Base-by-base conservation (phyloP, 768 basidiomycete species). In the Tricholoma matsutake region DNA sequence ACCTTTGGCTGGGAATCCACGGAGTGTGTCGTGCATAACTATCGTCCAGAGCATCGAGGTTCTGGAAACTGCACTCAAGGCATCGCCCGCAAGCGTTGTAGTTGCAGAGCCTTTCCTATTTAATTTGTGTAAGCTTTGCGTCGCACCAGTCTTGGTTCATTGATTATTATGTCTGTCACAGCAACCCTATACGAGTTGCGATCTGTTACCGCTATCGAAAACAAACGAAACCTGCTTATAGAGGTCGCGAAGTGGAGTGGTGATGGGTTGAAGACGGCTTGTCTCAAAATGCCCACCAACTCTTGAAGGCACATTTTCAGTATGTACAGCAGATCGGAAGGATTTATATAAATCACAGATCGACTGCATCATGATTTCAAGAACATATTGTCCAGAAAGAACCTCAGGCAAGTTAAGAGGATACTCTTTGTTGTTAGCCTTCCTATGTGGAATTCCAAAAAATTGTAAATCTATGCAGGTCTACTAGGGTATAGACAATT, bases 211-310 rank as follows among this genome's bases (percentile, higher is more conserved):
- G 87, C 89, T 2, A 79, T 84, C 57, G 87, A 90, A 61, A 92
- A 89, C 73, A 94, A 94, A 71, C 84, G 86, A 45, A 83, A 85
- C 22, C 76, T 94, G 32, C 76, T 94, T 29, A 65, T 91, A 13
- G 86, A 92, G 62, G 90, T 91, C 0, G 87, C 91, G 13, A 89
- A 89, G 69, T 93, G 91, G 91, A 90, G 89, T 62, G 92, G 92
- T 7, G 92, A 94, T 71, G 92, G 92, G 0, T 71, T 94, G 66
- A 86, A 81, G 65, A 85, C 87, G 18, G 82, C 84, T 35, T 92
- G 89, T 69, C 75, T 94, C 67, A 94, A 94, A 74, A 84, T 93
- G 84, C 87, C 90, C 86, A 75, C 64, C 85, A 69, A 72, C 29
- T 11, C 11, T 20, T 22, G 7, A 32, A 29, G n/a, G 51, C 28